These are phyloP conservation scores for Posidonia australis DNA, from an alignment of 106 monocot genomes.

Conservation along the genomic window DNA sequence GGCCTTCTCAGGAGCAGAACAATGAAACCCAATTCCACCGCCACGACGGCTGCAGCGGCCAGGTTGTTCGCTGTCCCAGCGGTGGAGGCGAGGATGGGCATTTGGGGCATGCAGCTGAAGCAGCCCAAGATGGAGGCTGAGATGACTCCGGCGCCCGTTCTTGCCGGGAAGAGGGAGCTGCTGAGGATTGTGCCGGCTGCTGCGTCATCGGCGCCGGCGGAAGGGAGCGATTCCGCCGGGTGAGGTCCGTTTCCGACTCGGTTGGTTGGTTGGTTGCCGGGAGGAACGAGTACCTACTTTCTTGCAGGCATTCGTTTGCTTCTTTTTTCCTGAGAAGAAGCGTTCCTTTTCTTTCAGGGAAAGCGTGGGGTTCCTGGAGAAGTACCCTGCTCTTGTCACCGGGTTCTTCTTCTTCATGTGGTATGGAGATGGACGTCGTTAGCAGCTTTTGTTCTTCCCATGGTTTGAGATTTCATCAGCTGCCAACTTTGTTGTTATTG, in stretches of 20 bases:
- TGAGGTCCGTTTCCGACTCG: slow-evolving; percentile 75
- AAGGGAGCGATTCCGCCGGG: slow-evolving; percentile 81
- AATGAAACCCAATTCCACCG: neutral
- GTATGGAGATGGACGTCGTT: slow-evolving; percentile 8
- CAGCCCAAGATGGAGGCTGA: neutral
- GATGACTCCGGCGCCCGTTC: neutral
- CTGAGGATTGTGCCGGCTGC: slow-evolving; percentile 17
- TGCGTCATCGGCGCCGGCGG: slow-evolving; percentile 54
- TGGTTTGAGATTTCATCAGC: neutral
- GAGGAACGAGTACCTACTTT: neutral
- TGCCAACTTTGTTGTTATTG: neutral
- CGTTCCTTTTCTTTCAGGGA: slow-evolving; percentile 28
- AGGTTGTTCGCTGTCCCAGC: no score
- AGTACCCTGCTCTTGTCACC: slow-evolving; percentile 75
- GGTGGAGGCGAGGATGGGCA: slow-evolving; percentile 30
- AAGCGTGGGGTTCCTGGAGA: slow-evolving; percentile 45
- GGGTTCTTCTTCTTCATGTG: slow-evolving; percentile 99
- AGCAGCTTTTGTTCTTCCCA: neutral
- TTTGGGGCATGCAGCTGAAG: slow-evolving; percentile 27
- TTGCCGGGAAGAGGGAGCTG: slow-evolving; percentile 1
- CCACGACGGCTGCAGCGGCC: neutral
- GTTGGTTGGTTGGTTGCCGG: neutral
- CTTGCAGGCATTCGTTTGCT: neutral
- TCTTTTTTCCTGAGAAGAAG: neutral
- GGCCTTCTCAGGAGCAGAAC: slow-evolving; percentile 34